phyloP scores from a whole-genome alignment of 345 rosid genomes.

The Rubroshorea leprosula region DNA sequence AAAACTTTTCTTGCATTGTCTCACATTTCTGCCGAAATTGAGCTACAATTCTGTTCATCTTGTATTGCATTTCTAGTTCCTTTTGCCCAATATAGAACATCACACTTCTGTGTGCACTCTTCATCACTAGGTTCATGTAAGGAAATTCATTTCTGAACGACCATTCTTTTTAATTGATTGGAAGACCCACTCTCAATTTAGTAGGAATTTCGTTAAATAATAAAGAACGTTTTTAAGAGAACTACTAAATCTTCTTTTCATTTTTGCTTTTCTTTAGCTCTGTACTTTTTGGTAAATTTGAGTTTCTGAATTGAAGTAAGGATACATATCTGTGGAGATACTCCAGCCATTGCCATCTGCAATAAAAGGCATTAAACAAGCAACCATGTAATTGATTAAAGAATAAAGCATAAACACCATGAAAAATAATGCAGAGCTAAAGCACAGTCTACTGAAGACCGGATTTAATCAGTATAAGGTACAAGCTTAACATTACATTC shows the following conservation, averaged over 20 bases:
- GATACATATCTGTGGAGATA: conserved; percentile 95
- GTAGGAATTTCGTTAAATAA: neutral
- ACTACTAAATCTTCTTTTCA: neutral
- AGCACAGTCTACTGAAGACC: neutral
- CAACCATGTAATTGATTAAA: conserved; percentile 8
- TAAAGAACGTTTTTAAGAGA: neutral
- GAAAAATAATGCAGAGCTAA: conserved; percentile 10
- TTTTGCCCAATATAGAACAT: conserved; percentile 84
- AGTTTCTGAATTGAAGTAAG: conserved; percentile 14
- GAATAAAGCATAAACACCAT: conserved; percentile 4
- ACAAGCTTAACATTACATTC: conserved; percentile 8
- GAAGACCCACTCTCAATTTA: neutral
- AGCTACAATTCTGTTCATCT: conserved; percentile 71
- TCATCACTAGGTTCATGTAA: conserved; percentile 67
- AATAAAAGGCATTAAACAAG: conserved; percentile 9
- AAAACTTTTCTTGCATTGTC: conserved; percentile 79
- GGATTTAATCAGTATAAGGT: conserved; percentile 1
- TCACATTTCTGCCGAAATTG: conserved; percentile 92
- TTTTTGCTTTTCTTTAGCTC: neutral
- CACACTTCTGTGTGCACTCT: conserved; percentile 83
- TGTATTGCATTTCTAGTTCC: conserved; percentile 92
- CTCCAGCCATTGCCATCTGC: conserved; percentile 94
- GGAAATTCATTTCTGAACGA: conserved; percentile 25
- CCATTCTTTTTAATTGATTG: conserved; percentile 3
- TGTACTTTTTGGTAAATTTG: neutral